Evolutionary conservation across 2,329 filamentous ascomycete genomes (phyloP), one percentile per base, ranked within the genome.

Genomic region (Magnaporthiopsis incrustans): DNA sequence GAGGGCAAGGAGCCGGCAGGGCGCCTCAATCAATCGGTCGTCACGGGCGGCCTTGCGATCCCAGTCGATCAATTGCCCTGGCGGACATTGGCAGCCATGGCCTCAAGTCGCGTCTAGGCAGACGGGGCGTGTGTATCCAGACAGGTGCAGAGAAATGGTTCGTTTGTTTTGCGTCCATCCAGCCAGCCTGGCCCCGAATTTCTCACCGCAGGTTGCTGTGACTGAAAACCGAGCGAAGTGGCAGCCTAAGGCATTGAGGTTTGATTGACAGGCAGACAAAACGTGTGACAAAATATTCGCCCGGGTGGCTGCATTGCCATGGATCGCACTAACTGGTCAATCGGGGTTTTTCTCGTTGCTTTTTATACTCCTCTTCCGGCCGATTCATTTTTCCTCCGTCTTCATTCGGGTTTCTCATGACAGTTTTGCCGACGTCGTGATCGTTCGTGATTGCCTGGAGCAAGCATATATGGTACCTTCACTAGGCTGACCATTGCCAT

Each of bases 231-330:
- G 44, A 53, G 44, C 22, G 44, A 53, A 53, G 44, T 53, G 44
- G 44, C 44, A 53, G 44, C 44, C 44, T 53, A 53, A 53, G 44
- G 44, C 44, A 53, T n/a, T 53, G 44, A 53, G 44, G 44, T 53
- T 44, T 60, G 35, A 38, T 60, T 60, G 35, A 60, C n/a, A 60
- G 27, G 59, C 22, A n/a, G 44, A n/a, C 44, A 53, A 8, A 8
- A 7, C 22, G 44, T n/a, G 44, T 22, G 44, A 50, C 44, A 50
- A 50, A 50, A 50, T 50, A 50, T 11, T n/a, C n/a, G 22, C 18
- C 6, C 22, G 44, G 44, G 22, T n/a, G 8, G 44, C n/a, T 53
- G 44, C 44, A 22, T 53, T n/a, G 44, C 44, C 44, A 53, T n/a
- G 22, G 44, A n/a, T 22, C n/a, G 44, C 44, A 53, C 22, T n/a